Percentiles rank a stretch among this genome's conserved stretches.
Evolutionary conservation across 805 yeast species (phyloP).

Genomic region (Ogataea pignaliae): DNA sequence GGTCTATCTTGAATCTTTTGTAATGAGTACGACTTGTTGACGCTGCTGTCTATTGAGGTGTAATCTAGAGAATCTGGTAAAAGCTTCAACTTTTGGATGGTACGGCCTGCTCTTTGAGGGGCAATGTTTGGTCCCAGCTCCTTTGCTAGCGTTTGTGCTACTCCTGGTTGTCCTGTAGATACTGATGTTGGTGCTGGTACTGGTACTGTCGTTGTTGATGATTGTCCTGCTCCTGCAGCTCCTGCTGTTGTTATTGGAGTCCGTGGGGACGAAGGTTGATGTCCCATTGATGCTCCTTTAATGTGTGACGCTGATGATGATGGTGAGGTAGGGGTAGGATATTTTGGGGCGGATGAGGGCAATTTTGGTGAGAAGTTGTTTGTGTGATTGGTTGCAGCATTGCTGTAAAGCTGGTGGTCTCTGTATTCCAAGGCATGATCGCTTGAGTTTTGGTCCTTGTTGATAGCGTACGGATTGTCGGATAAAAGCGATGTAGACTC

Average conservation of each 20-base stretch:
- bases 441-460: neutral
- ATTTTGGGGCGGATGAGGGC: too few relatives aligned
- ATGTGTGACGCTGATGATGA: neutral
- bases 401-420: too few relatives aligned
- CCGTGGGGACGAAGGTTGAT: neutral
- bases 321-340: neutral
- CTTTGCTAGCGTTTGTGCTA: conserved; percentile 21
- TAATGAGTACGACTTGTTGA: conserved; percentile 63
- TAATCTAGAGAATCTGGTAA: conserved; percentile 55
- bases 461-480: conserved; percentile 27
- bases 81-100: conserved; percentile 67
- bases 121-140: conserved; percentile 49
- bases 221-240: neutral
- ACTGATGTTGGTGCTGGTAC: neutral
- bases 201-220: neutral
- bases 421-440: too few relatives aligned
- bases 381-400: too few relatives aligned
- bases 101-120: conserved; percentile 70
- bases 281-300: neutral
- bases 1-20: conserved; percentile 81
- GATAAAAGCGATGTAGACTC: conserved; percentile 28
- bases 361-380: too few relatives aligned
- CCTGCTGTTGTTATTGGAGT: neutral
- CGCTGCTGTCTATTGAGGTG: conserved; percentile 17
- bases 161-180: neutral